phyloP scores from a whole-genome alignment of 1,284 basidiomycete genomes.

The Fomitopsis palustris region DNA sequence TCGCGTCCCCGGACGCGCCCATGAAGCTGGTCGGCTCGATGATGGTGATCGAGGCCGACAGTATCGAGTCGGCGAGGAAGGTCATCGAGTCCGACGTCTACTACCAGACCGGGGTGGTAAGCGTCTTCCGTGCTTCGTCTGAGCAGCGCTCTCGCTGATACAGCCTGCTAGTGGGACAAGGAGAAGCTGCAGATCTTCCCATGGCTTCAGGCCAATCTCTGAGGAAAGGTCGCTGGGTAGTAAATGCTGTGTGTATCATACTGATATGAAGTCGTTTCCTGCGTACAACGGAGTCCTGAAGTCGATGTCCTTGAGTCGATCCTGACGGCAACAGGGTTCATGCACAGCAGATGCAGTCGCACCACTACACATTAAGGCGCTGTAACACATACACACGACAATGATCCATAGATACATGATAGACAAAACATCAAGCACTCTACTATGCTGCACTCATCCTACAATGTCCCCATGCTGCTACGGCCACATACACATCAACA shows the following conservation, averaged over 20 bases:
- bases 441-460: not conserved
- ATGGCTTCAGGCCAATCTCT: constrained; percentile 12
- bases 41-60: constrained; percentile 24
- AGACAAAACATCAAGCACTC: not conserved
- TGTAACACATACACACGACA: not conserved
- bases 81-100: constrained; percentile 26
- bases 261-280: too few species aligned
- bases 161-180: constrained; percentile 20
- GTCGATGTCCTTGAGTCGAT: too few species aligned
- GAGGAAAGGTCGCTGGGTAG: not conserved
- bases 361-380: not conserved
- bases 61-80: constrained; percentile 22
- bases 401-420: not conserved
- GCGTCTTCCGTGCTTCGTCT: constrained; percentile 3
- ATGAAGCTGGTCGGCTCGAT: constrained; percentile 28
- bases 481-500: not conserved
- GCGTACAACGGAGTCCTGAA: too few species aligned
- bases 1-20: constrained; percentile 17
- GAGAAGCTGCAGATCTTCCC: constrained; percentile 21
- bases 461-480: not conserved
- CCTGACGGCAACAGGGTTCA: not conserved
- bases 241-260: too few species aligned
- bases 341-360: not conserved
- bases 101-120: constrained; percentile 28
- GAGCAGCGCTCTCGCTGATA: not conserved